Base-by-base conservation (phyloP, 306 rosid genomes). In the Corylus heterophylla region DNA sequence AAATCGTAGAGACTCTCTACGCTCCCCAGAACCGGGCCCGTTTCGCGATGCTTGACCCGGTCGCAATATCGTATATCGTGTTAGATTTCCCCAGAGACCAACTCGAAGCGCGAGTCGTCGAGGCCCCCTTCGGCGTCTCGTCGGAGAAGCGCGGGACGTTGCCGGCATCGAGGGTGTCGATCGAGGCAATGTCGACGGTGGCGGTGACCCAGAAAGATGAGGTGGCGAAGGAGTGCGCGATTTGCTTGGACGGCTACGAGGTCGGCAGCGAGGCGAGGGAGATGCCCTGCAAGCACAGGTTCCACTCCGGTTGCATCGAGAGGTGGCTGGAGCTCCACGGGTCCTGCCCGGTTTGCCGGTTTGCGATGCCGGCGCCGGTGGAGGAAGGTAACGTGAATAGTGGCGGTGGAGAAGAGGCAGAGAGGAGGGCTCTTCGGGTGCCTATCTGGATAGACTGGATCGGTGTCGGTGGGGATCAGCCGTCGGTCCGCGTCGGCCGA, bases 271-370 rank as follows among this genome's bases (percentile, higher is more conserved):
- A 86, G 16, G 81, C 81, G 9, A 80, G 75, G 13, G 81, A 83
- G 78, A 83, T 86, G 85, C 87, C 87, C 0, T 83, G 87, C 49
- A 80, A 80, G 11, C 89, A 83, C 18, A 27, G 20, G 76, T 83
- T 80, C 17, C 89, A 86, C 45, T 72, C 79, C 2, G 77, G 47
- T 42, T 83, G 85, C 29, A 83, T 83, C 3, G 81, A 71, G 67
- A 70, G 59, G 16, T 86, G 85, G 89, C 61, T 86, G 17, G 50
- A 69, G 48, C 16, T 74, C 20, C 83, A 42, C 8, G 79, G 77
- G 55, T 77, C 87, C 0, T 83, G 87, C 58, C 87, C 89, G 5
- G 45, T 86, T 29, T 83, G 87, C 79, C 85, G 89, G n/a, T 83
- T 70, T 54, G 54, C 10, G 77, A 80, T 70, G 83, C 82, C 75